Base-by-base conservation (phyloP, 2,329 filamentous ascomycete species). In the Macrophomina phaseolina region DNA sequence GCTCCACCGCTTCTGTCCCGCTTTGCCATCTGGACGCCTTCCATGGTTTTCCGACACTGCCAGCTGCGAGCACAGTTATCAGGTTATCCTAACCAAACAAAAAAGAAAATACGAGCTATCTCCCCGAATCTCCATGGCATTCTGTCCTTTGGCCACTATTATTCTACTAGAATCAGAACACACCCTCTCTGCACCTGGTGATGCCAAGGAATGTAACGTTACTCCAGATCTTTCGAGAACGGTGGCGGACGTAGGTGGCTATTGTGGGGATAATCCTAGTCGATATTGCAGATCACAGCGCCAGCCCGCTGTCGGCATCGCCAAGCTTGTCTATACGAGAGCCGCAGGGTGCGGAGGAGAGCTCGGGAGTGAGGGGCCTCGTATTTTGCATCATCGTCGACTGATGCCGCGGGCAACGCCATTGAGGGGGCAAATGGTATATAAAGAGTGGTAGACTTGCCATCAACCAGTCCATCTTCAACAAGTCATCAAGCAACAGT, bases 371-470 rank as follows among this genome's bases (percentile, higher is more conserved):
- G 58, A 62, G 58, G 58, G 45, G 58, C 28, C 45, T 62, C 58
- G 58, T 62, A 62, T 62, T 62, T 38, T 36, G 45, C 58, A 36
- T 49, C 58, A 49, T 62, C 45, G 45, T 49, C 45, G 42, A 62
- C 58, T 62, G 58, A 49, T 36, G 14, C n/a, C 11, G 12, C 28
- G 12, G 30, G 8, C n/a, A 16, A 11, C 55, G 16, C 23, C 6
- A 4, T 32, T 36, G 5, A 30, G 28, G 28, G 28, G 11, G 36
- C 9, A 16, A 45, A 18, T 9, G 23, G 14, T 62, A 62, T 62
- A 62, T 62, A 62, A 62, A 62, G 9, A 0, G 6, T 9, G 2
- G 4, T 28, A 32, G 32, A 18, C 30, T 32, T 49, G 30, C 42
- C 32, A 3, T 6, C 23, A 23, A 23, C 3, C 23, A 23, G 23